phyloP scores from a whole-genome alignment of 805 yeast genomes.

The Candida krabiensis region DNA sequence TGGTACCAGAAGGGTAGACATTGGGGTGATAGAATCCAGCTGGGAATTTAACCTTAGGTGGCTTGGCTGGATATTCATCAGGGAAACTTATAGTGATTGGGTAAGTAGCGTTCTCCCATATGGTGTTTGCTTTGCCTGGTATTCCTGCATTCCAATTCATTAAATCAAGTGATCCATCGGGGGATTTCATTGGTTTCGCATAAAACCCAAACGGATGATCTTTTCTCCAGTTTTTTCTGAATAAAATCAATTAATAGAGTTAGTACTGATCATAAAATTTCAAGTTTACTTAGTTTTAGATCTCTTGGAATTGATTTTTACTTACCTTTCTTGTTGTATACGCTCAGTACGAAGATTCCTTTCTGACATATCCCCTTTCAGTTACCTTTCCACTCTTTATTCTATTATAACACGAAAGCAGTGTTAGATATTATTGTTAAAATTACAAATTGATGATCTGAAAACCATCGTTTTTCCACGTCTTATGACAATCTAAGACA shows the following conservation, averaged over 20 bases:
- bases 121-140: conserved; percentile 85
- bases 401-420: no score
- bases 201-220: conserved; percentile 98
- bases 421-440: no score
- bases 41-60: conserved; percentile 91
- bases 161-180: conserved; percentile 82
- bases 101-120: conserved; percentile 89
- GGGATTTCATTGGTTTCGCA: conserved; percentile 82
- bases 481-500: no score
- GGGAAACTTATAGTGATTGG: conserved; percentile 84
- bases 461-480: no score
- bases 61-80: conserved; percentile 93
- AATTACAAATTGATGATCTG: no score
- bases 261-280: no score
- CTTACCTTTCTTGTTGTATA: conserved; percentile 81
- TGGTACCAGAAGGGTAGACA: conserved; percentile 96
- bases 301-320: no score
- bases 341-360: conserved; percentile 65
- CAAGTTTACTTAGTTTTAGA: no score
- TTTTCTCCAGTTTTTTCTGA: conserved; percentile 93
- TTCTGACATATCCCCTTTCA: conserved; percentile 18
- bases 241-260: no score
- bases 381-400: not conserved
- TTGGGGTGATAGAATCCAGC: conserved; percentile 94
- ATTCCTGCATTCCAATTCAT: conserved; percentile 93